These are phyloP conservation scores for Achaetomiella virescens DNA, from an alignment of 495 filamentous ascomycete species.

Conservation along the genomic window DNA sequence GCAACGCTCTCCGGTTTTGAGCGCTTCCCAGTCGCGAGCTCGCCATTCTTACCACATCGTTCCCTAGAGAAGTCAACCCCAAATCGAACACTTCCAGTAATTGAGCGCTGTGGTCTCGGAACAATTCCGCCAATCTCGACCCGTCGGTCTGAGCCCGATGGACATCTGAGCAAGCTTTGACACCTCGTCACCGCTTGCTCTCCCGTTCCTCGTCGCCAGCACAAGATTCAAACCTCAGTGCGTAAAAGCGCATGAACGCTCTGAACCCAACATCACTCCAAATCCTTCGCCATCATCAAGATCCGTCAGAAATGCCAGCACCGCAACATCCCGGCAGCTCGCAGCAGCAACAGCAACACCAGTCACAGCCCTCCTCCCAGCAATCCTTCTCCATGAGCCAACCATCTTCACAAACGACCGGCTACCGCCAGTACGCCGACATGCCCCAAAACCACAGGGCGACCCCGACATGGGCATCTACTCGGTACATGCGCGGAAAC, in stretches of 20 bases:
- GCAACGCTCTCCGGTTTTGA: conserved; percentile 18
- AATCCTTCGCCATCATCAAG: conserved; percentile 11
- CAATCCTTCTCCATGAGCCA: conserved; percentile 49
- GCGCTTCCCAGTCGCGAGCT: conserved; percentile 10
- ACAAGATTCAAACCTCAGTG: neutral
- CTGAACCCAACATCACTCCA: neutral
- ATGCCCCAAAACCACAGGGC: conserved; percentile 40
- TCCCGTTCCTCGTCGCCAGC: conserved; percentile 12
- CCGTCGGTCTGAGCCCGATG: conserved; percentile 6
- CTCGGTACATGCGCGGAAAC: conserved; percentile 50
- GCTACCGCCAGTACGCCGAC: conserved; percentile 38
- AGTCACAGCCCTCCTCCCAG: conserved; percentile 43
- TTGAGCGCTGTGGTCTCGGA: neutral
- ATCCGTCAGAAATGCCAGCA: conserved; percentile 18
- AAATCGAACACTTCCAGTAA: no score
- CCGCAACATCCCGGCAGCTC: conserved; percentile 20
- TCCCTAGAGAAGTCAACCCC: neutral
- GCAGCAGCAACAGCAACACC: conserved; percentile 24
- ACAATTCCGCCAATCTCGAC: neutral
- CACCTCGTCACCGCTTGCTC: conserved; percentile 22
- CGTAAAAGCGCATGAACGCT: conserved; percentile 17
- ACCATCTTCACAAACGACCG: conserved; percentile 30
- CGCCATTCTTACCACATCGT: neutral
- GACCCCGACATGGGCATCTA: conserved; percentile 69
- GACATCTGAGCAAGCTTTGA: conserved; percentile 39